Percentiles rank a stretch among this genome's conserved stretches.
phyloP scores from a whole-genome alignment of 352 stramenopile genomes.

The Phytophthora parvispora region DNA sequence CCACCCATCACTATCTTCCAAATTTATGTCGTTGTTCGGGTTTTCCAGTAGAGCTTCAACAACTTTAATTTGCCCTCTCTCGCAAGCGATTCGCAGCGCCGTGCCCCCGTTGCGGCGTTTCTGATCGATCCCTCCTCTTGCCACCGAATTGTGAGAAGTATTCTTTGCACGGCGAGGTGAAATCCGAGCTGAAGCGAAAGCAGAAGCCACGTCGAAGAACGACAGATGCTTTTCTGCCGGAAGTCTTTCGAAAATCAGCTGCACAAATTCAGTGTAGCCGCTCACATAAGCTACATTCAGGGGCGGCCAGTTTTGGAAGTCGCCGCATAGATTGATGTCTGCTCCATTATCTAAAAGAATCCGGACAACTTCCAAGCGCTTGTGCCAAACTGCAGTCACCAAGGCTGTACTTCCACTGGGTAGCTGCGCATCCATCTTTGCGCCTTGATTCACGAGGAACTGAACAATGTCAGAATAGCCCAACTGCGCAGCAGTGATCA shows the following conservation, averaged over 20 bases:
- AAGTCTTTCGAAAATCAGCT: constrained; percentile 9
- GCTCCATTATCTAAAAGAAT: constrained; percentile 20
- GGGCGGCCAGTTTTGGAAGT: constrained; percentile 11
- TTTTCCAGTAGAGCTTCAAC: constrained; percentile 5
- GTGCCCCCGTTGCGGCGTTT: constrained; percentile 13
- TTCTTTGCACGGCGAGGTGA: not conserved
- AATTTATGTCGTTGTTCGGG: constrained; percentile 4
- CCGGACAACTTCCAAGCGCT: constrained; percentile 9
- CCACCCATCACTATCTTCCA: not conserved
- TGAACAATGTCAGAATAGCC: constrained; percentile 15
- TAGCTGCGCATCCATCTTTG: not conserved
- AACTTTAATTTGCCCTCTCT: not conserved
- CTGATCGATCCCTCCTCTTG: constrained; percentile 2
- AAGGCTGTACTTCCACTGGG: constrained; percentile 12
- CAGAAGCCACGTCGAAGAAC: not conserved
- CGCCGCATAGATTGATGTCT: constrained; percentile 7
- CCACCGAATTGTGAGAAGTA: not conserved
- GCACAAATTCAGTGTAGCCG: constrained; percentile 12
- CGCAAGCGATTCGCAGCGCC: constrained; percentile 6
- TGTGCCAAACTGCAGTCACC: constrained; percentile 12
- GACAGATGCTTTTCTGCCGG: not conserved
- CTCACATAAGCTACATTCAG: constrained; percentile 14
- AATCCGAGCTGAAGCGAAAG: not conserved
- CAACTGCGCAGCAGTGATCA: constrained; percentile 9
- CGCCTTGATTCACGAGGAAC: constrained; percentile 9